phyloP scores from a whole-genome alignment of 225 moss, liverwort and hornwort species.

The Straminergon stramineum region DNA sequence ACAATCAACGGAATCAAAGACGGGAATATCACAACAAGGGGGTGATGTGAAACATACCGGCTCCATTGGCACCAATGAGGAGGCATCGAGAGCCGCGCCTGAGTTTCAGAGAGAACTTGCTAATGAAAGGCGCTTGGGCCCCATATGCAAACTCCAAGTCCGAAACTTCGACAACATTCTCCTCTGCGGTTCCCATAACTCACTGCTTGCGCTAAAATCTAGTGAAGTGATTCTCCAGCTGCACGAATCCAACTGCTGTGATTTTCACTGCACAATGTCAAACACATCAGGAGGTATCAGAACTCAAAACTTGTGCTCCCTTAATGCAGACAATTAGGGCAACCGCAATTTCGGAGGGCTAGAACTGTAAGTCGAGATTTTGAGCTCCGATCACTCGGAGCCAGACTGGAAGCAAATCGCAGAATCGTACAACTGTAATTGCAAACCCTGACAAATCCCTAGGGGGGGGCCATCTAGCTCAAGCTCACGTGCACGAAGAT shows the following conservation, averaged over 20 bases:
- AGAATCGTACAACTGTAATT: background rate
- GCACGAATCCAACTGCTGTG: background rate
- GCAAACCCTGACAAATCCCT: background rate
- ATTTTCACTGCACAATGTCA: background rate
- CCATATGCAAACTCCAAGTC: slow-evolving; percentile 84
- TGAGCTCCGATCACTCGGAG: background rate
- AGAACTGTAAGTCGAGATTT: background rate
- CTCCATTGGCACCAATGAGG: slow-evolving; percentile 93
- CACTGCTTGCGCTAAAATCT: background rate
- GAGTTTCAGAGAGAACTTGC: slow-evolving; percentile 74
- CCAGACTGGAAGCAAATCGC: background rate
- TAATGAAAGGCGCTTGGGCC: slow-evolving; percentile 68
- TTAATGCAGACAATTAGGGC: background rate
- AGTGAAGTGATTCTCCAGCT: background rate
- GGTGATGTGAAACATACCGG: slow-evolving; percentile 32
- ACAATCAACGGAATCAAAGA: background rate
- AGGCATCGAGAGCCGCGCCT: slow-evolving; percentile 76
- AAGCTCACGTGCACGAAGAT: background rate
- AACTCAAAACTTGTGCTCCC: background rate
- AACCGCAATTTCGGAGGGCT: background rate
- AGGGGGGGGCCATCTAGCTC: background rate
- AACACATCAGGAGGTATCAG: background rate
- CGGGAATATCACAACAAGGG: background rate
- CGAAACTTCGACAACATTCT: slow-evolving; percentile 60
- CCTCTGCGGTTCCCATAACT: slow-evolving; percentile 36